Base-by-base conservation (phyloP, 805 yeast genomes). In the Pichia californica region DNA sequence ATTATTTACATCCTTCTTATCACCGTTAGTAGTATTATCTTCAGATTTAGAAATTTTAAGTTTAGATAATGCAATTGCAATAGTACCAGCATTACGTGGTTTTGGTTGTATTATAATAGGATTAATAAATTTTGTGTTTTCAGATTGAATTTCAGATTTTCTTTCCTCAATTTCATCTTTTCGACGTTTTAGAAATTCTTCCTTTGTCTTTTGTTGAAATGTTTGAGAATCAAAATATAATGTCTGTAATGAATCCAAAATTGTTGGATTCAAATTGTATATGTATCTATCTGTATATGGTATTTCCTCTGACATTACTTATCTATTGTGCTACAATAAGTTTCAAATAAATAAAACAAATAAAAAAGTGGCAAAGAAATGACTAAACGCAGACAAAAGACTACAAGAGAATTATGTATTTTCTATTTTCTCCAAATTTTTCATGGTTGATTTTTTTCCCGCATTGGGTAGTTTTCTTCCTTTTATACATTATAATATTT, bases 151-250 rank as follows among this genome's bases (percentile, higher is more conserved):
- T n/a, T 15, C 6, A 2, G 25, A 14, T 26, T 4, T 7, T 11
- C 9, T 15, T 20, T 25, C 16, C n/a, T 32, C 31, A 13, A 48
- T 36, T 18, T 49, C 53, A 20, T 49, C 47, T 27, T 40, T 36
- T n/a, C 49, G 50, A 11, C 49, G 48, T 31, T 43, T 50, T 13
- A 48, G 26, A 21, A 48, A 52, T n/a, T 56, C 49, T 2, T 47
- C 41, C 33, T 57, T 48, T 3, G 57, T 21, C 36, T 49, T 50
- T 44, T 47, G 47, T 45, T 67, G 66, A 7, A 69, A 58, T 0
- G 77, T 71, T 6, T 66, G 52, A 1, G 74, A 64, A 53, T 80
- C 84, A 57, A 81, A 81, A 49, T 70, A 69, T 56, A 79, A 59
- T 50, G 81, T 55, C 50, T 73, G 67, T 41, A 83, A 58, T 0